A percentile compares a stretch with the other conserved stretches of the same genome.
phyloP scores from a whole-genome alignment of 2,329 filamentous ascomycete species.

The Emericellopsis cladophorae region DNA sequence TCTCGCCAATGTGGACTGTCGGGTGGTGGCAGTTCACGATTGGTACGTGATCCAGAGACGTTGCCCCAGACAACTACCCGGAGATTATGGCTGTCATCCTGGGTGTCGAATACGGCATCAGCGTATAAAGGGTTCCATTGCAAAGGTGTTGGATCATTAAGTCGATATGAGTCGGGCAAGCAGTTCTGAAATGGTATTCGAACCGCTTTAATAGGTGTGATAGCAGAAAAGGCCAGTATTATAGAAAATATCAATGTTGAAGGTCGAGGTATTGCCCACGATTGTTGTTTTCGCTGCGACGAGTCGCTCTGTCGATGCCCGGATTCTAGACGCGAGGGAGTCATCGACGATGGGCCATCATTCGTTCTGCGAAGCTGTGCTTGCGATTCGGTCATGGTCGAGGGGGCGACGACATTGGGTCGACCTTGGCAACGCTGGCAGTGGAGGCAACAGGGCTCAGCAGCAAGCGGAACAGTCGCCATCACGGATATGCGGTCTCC shows the following conservation, averaged over 20 bases:
- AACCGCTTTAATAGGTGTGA: slow-evolving; percentile 43
- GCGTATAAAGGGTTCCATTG: slow-evolving; percentile 72
- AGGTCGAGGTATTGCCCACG: no score
- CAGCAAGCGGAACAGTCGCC: no score
- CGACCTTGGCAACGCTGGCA: no score
- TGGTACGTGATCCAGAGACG: slow-evolving; percentile 59
- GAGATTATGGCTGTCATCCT: slow-evolving; percentile 48
- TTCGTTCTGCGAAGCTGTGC: no score
- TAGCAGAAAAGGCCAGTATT: slow-evolving; percentile 22
- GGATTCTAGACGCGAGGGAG: no score
- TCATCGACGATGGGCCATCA: no score
- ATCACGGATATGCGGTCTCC: no score
- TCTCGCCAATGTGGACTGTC: slow-evolving; percentile 51
- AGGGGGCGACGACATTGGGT: no score
- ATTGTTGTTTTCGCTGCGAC: no score
- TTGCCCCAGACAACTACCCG: slow-evolving; percentile 81
- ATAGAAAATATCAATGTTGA: slow-evolving; percentile 14
- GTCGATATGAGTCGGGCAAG: slow-evolving; percentile 48
- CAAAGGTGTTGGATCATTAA: slow-evolving; percentile 43
- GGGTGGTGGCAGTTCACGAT: slow-evolving; percentile 44
- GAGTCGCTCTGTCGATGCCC: no score
- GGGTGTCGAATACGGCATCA: slow-evolving; percentile 59
- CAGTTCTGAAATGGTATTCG: slow-evolving; percentile 78
- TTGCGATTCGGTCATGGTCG: no score
- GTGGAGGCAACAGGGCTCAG: no score